These are phyloP conservation scores for Paspalum notatum DNA, from an alignment of 176 grass and related monocot genomes.

Conservation along the genomic window DNA sequence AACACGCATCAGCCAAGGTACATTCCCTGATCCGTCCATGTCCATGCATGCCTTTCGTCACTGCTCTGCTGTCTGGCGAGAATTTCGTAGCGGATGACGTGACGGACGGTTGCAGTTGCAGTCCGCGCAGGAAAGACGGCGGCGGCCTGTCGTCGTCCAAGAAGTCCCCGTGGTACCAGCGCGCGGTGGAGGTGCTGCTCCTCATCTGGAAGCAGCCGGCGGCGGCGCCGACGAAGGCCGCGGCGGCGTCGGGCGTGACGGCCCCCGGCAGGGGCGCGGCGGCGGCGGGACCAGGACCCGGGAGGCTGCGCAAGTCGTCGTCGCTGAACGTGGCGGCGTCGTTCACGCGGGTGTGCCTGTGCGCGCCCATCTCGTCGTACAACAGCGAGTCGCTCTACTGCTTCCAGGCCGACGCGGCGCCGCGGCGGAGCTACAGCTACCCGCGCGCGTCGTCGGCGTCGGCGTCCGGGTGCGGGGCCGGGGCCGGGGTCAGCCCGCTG, in stretches of 20 bases:
- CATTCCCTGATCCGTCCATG: neutral
- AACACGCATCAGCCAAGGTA: constrained; percentile 55
- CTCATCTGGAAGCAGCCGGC: constrained; percentile 62
- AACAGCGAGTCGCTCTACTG: constrained; percentile 70
- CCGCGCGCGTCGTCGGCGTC: constrained; percentile 72
- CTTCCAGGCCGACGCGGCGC: constrained; percentile 70
- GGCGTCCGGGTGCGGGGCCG: constrained; percentile 40
- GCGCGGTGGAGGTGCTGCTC: constrained; percentile 60
- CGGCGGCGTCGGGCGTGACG: constrained; percentile 38
- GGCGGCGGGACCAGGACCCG: neutral
- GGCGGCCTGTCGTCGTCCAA: constrained; percentile 38
- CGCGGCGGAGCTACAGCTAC: constrained; percentile 90
- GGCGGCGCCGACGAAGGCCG: constrained; percentile 35
- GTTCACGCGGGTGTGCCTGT: constrained; percentile 94
- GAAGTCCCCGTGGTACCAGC: constrained; percentile 79
- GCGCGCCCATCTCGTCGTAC: constrained; percentile 93
- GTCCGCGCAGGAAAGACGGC: constrained; percentile 40
- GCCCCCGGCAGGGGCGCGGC: neutral
- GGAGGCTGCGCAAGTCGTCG: constrained; percentile 76
- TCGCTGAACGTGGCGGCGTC: constrained; percentile 91
- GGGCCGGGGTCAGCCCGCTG: constrained; percentile 42
- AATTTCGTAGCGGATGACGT: constrained; percentile 11
- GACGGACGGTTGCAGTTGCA: neutral
- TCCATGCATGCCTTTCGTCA: neutral
- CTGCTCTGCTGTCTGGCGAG: neutral